Percentiles rank a stretch among this genome's conserved stretches.
phyloP scores from a whole-genome alignment of 1,284 basidiomycete species.

The Trichosporon sp. region DNA sequence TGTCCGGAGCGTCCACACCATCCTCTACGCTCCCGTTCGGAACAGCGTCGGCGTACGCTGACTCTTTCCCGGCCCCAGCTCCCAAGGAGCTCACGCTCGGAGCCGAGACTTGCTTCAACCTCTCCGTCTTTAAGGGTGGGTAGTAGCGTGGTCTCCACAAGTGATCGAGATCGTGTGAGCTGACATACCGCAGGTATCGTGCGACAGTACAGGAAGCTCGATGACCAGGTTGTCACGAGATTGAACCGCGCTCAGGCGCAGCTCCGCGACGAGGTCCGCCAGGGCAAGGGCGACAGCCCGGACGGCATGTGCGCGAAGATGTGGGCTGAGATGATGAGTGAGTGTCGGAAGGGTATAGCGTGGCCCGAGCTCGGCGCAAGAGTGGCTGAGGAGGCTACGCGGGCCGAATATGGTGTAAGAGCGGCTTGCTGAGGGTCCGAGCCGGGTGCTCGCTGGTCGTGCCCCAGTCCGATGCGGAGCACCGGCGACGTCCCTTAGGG shows the following conservation, averaged over 20 bases:
- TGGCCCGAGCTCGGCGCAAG: not conserved
- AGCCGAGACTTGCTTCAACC: conserved; percentile 61
- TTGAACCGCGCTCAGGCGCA: conserved; percentile 75
- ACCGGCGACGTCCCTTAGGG: not conserved
- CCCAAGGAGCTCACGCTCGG: conserved; percentile 38
- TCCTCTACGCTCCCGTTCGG: conserved; percentile 31
- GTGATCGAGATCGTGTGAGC: not conserved
- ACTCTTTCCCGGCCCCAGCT: conserved; percentile 44
- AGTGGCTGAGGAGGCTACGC: too few species aligned
- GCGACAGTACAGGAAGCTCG: conserved; percentile 74
- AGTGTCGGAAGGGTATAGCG: conserved; percentile 31
- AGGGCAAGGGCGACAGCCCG: conserved; percentile 32
- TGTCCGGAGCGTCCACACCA: conserved; percentile 24
- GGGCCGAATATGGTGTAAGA: too few species aligned
- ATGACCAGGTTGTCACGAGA: conserved; percentile 74
- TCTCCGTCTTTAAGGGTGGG: conserved; percentile 76
- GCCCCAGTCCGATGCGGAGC: not conserved
- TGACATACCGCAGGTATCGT: conserved; percentile 62
- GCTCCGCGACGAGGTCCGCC: conserved; percentile 57
- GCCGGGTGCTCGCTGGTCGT: too few species aligned
- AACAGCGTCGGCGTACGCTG: conserved; percentile 45
- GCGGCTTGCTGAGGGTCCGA: too few species aligned
- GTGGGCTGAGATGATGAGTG: conserved; percentile 77
- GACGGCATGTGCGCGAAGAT: conserved; percentile 67
- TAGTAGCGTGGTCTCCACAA: too few species aligned